Evolutionary conservation across 768 basidiomycete genomes (phyloP).

Genomic region (Pisolithus sp.): DNA sequence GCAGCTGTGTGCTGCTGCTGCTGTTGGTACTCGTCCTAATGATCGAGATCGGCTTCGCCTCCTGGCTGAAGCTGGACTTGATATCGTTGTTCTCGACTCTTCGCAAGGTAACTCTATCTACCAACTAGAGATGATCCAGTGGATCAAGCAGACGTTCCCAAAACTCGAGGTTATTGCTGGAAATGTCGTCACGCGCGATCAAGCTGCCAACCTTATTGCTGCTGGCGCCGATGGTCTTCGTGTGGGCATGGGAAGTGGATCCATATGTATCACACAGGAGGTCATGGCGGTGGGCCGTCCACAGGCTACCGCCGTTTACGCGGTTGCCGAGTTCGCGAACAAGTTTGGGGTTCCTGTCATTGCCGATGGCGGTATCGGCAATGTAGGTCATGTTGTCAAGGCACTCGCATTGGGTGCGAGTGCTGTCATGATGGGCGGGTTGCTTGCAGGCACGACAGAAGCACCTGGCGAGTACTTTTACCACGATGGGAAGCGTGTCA

Average conservation of each 20-base stretch:
- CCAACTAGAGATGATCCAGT: conserved; percentile 91
- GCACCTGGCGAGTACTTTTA: conserved; percentile 99
- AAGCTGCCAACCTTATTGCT: conserved; percentile 87
- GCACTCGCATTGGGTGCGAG: conserved; percentile 90
- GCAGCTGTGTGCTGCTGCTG: conserved; percentile 86
- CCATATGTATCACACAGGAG: conserved; percentile 99
- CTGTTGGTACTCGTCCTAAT: conserved; percentile 85
- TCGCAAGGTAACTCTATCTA: conserved; percentile 94
- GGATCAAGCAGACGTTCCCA: conserved; percentile 85
- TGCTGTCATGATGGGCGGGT: conserved; percentile 98
- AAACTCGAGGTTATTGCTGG: conserved; percentile 91
- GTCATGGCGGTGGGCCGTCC: conserved; percentile 99
- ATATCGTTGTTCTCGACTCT: conserved; percentile 92
- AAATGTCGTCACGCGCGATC: conserved; percentile 97
- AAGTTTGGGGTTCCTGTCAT: conserved; percentile 95
- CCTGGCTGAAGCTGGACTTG: conserved; percentile 90
- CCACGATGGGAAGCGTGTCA: conserved; percentile 97
- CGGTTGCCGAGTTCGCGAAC: conserved; percentile 87
- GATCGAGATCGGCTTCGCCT: conserved; percentile 81
- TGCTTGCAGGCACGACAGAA: conserved; percentile 93
- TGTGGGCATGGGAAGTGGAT: conserved; percentile 96
- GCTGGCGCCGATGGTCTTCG: conserved; percentile 95
- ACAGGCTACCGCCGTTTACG: conserved; percentile 97
- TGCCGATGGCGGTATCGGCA: conserved; percentile 92
- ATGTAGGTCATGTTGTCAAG: conserved; percentile 97